Percentiles rank a stretch among this genome's conserved stretches.
Conservation (phyloP, 345 rosid genomes). For the Citrus reticulata region DNA sequence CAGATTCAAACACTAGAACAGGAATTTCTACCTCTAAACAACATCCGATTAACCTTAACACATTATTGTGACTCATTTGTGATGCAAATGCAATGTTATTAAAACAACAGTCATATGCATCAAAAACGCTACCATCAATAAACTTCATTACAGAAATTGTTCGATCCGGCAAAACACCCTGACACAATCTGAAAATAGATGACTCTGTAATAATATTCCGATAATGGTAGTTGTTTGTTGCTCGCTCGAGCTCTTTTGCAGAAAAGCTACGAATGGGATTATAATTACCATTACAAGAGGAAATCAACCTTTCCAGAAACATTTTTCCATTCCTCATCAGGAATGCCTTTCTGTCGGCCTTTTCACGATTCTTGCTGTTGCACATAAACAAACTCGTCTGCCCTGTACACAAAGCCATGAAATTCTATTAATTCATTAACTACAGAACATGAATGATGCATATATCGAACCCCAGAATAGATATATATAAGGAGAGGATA, state of each 20-base stretch:
- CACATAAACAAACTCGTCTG: no score
- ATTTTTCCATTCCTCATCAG: neutral
- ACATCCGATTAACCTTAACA: conserved; percentile 22
- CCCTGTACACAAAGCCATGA: no score
- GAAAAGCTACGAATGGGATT: conserved; percentile 15
- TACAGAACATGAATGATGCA: no score
- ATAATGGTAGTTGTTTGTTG: neutral
- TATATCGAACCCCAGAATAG: no score
- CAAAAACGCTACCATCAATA: no score
- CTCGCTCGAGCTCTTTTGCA: conserved; percentile 6
- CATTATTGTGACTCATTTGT: conserved; percentile 19
- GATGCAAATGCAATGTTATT: conserved; percentile 14
- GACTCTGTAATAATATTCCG: no score
- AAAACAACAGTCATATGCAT: neutral
- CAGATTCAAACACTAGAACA: conserved; percentile 9
- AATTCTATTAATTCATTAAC: no score
- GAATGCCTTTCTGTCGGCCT: no score
- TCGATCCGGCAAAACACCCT: conserved; percentile 8
- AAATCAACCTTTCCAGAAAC: conserved; percentile 6
- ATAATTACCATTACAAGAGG: neutral
- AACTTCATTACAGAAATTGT: conserved; percentile 14
- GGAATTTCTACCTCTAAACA: conserved; percentile 13
- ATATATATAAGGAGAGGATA: no score
- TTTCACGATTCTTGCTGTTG: no score
- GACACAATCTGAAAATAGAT: neutral